phyloP scores from a whole-genome alignment of 495 filamentous ascomycete species.

The Podospora fimiseda region DNA sequence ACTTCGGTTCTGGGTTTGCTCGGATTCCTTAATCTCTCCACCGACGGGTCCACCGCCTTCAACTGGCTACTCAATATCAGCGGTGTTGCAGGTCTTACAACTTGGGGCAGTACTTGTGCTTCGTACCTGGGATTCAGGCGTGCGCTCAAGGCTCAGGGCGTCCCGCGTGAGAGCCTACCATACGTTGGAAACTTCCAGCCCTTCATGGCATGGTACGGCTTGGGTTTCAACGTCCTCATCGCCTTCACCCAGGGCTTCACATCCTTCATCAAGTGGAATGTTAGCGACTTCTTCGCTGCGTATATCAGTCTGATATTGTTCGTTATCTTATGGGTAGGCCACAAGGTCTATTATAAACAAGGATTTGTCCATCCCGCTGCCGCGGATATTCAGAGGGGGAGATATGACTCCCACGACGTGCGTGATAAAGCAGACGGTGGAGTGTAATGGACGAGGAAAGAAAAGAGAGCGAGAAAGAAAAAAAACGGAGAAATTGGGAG shows the following conservation, averaged over 20 bases:
- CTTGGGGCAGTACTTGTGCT: conserved; percentile 54
- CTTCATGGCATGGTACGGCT: conserved; percentile 51
- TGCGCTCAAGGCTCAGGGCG: conserved; percentile 50
- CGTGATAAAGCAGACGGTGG: conserved; percentile 8
- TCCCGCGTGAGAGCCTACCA: conserved; percentile 46
- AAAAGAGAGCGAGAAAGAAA: not conserved
- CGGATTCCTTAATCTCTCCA: conserved; percentile 49
- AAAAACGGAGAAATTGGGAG: not conserved
- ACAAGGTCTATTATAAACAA: conserved; percentile 43
- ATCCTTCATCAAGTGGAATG: conserved; percentile 56
- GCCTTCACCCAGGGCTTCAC: conserved; percentile 66
- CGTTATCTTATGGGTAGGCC: conserved; percentile 49
- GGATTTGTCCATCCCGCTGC: conserved; percentile 14
- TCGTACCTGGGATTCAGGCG: conserved; percentile 58
- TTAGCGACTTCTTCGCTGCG: conserved; percentile 52
- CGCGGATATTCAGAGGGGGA: conserved; percentile 18
- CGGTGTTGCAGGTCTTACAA: conserved; percentile 60
- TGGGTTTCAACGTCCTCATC: conserved; percentile 60
- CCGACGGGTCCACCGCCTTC: conserved; percentile 48
- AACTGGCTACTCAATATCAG: conserved; percentile 54
- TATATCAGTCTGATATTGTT: conserved; percentile 61
- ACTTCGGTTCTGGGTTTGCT: conserved; percentile 45
- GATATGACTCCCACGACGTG: conserved; percentile 12
- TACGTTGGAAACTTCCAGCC: conserved; percentile 56
- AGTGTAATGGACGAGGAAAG: conserved; percentile 3